phyloP scores from a whole-genome alignment of 495 filamentous ascomycete species.

The Penicillium soppii region DNA sequence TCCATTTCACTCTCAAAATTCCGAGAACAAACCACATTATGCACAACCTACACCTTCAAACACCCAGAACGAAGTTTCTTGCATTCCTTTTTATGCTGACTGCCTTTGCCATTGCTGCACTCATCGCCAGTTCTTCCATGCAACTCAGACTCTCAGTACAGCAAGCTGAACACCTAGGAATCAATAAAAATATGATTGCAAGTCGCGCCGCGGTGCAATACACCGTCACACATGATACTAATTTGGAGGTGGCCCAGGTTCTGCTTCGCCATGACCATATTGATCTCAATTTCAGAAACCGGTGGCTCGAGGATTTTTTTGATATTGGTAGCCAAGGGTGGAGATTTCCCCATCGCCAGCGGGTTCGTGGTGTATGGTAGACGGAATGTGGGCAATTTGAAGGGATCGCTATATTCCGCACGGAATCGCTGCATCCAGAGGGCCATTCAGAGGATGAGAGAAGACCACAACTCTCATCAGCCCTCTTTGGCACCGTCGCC shows the following conservation, averaged over 20 bases:
- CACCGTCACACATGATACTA: slow-evolving; percentile 3
- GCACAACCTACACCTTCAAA: too few relatives aligned
- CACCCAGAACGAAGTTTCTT: too few relatives aligned
- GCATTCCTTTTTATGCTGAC: too few relatives aligned
- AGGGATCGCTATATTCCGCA: neutral
- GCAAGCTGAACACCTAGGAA: neutral
- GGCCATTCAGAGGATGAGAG: neutral
- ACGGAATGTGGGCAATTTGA: neutral
- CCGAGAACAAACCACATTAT: too few relatives aligned
- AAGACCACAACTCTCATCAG: neutral
- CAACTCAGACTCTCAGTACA: slow-evolving; percentile 4
- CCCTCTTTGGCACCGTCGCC: neutral
- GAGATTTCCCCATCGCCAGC: neutral
- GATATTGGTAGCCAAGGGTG: slow-evolving; percentile 2
- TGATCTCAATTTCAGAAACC: slow-evolving; percentile 7
- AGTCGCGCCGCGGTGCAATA: slow-evolving; percentile 5
- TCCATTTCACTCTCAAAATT: too few relatives aligned
- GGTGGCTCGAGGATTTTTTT: slow-evolving; percentile 1
- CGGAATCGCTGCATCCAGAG: neutral
- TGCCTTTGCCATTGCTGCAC: too few relatives aligned
- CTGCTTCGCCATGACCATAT: slow-evolving; percentile 3
- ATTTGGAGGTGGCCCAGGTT: slow-evolving; percentile 8
- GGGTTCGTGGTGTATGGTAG: neutral
- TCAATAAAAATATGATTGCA: slow-evolving; percentile 9
- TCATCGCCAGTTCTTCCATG: too few relatives aligned